Conservation (phyloP, 2,329 filamentous ascomycete genomes). For the Pochonia chlamydosporia region DNA sequence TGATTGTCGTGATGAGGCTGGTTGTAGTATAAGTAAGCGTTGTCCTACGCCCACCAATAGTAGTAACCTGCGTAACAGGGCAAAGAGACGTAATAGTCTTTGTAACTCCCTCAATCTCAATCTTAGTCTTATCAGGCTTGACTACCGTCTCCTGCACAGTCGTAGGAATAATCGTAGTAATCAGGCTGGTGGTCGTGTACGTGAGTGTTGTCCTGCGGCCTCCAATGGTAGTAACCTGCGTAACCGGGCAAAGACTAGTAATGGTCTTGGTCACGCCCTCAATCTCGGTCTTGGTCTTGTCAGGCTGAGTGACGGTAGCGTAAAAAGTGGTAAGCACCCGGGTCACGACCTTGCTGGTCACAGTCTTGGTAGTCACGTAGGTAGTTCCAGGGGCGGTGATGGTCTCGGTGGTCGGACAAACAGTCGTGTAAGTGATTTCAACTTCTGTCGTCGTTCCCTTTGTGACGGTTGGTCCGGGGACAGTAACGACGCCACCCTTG, state of each 20-base stretch:
- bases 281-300: constrained; percentile 24
- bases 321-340: constrained; percentile 23
- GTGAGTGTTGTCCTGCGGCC: constrained; percentile 16
- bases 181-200: constrained; percentile 17
- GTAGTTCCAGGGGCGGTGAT: constrained; percentile 28
- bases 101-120: constrained; percentile 28
- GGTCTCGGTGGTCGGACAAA: constrained; percentile 28
- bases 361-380: constrained; percentile 17
- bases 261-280: constrained; percentile 31
- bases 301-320: constrained; percentile 21
- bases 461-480: constrained; percentile 27
- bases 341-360: constrained; percentile 21
- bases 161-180: constrained; percentile 21
- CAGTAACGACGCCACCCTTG: constrained; percentile 27
- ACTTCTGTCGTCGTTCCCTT: constrained; percentile 25
- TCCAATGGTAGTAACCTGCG: constrained; percentile 25
- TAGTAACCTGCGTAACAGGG: constrained; percentile 39
- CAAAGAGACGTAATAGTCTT: constrained; percentile 37
- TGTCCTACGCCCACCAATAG: constrained; percentile 31
- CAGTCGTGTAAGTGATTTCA: constrained; percentile 33
- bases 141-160: constrained; percentile 23
- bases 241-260: constrained; percentile 38
- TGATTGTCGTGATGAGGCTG: constrained; percentile 26
- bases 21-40: constrained; percentile 33
- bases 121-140: constrained; percentile 26